Evolutionary conservation across 306 rosid species (phyloP).

Genomic region (Ziziphus jujuba): DNA sequence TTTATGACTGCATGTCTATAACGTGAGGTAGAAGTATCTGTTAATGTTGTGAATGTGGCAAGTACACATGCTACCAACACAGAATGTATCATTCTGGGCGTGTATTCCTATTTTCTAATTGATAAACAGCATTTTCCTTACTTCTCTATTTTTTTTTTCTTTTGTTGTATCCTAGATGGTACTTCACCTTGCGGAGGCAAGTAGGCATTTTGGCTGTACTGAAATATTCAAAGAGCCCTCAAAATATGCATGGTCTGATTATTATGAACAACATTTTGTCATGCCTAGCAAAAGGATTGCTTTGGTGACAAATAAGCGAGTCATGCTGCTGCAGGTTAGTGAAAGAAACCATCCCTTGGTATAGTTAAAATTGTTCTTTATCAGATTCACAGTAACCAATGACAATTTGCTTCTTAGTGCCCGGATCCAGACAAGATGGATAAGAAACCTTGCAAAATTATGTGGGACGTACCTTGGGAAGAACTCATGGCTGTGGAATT

Average conservation of each 20-base stretch:
- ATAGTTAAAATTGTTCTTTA: slow-evolving; percentile 12
- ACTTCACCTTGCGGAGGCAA: slow-evolving; percentile 90
- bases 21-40: not conserved
- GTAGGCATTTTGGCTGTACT: slow-evolving; percentile 88
- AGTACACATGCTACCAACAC: not conserved
- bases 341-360: slow-evolving; percentile 2
- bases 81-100: not conserved
- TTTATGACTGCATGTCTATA: not conserved
- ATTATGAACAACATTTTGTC: slow-evolving; percentile 73
- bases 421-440: slow-evolving; percentile 79
- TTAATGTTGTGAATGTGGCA: not conserved
- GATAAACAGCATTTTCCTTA: not conserved
- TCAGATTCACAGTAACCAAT: slow-evolving; percentile 32
- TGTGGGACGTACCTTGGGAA: slow-evolving; percentile 97
- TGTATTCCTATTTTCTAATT: not conserved
- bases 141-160: slow-evolving; percentile 10
- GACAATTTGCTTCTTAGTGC: slow-evolving; percentile 48
- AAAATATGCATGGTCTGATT: slow-evolving; percentile 88
- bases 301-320: slow-evolving; percentile 88
- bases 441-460: slow-evolving; percentile 86
- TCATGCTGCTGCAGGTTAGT: slow-evolving; percentile 88
- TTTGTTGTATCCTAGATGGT: slow-evolving; percentile 60
- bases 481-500: slow-evolving; percentile 90
- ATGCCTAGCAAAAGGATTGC: slow-evolving; percentile 80
- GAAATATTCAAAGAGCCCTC: slow-evolving; percentile 97